Evolutionary conservation across 1,284 basidiomycete species (phyloP).

Genomic region (Boletellus deceptivus): DNA sequence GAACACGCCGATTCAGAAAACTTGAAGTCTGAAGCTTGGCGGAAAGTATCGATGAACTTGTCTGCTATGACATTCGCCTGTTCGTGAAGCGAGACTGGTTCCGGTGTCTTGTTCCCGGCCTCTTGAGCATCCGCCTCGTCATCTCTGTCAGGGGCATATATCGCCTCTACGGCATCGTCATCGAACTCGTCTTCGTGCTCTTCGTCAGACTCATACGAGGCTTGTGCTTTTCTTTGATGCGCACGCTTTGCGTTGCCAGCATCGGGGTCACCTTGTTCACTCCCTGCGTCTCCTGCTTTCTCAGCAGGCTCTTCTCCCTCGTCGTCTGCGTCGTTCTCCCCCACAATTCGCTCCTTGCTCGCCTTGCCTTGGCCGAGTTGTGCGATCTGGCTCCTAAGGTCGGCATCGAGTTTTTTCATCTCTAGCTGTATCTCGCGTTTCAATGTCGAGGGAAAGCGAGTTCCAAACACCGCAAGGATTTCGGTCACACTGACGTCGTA

Average conservation of each 20-base stretch:
- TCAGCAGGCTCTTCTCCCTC: conserved; percentile 33
- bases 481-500: conserved; percentile 79
- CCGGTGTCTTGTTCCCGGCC: conserved; percentile 36
- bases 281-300: conserved; percentile 46
- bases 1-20: conserved; percentile 76
- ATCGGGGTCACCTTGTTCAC: conserved; percentile 78
- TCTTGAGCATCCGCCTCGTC: conserved; percentile 35
- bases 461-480: conserved; percentile 73
- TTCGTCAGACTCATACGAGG: conserved; percentile 70
- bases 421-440: conserved; percentile 87
- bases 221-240: conserved; percentile 63
- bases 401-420: conserved; percentile 83
- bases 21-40: conserved; percentile 66
- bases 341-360: conserved; percentile 47
- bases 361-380: conserved; percentile 81
- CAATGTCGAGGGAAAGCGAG: conserved; percentile 79
- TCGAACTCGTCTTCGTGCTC: conserved; percentile 53
- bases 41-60: conserved; percentile 52
- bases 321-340: conserved; percentile 45
- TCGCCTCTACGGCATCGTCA: conserved; percentile 69
- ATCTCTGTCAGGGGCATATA: conserved; percentile 51
- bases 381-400: conserved; percentile 77
- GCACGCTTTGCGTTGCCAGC: conserved; percentile 73
- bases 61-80: conserved; percentile 47
- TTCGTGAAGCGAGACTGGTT: conserved; percentile 39